phyloP scores from a whole-genome alignment of 2,329 filamentous ascomycete species.

The Stagonosporopsis tanaceti region DNA sequence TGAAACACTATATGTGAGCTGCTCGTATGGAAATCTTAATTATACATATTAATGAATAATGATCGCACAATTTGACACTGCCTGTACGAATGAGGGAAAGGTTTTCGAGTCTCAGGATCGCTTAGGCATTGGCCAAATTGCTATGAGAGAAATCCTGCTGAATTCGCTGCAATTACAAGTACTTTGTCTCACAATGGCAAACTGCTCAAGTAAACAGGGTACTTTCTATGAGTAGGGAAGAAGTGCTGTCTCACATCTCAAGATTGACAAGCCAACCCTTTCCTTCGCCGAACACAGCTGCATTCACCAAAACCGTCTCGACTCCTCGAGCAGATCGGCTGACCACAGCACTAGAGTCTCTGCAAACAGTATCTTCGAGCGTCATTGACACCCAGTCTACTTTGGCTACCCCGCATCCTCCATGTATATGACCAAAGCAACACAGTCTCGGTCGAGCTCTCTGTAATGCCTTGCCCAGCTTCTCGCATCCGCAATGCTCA shows the following conservation, averaged over 20 bases:
- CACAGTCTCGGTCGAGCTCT: conserved; percentile 60
- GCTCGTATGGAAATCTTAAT: too few species aligned
- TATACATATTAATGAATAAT: too few species aligned
- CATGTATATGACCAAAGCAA: conserved; percentile 69
- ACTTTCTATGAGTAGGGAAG: too few species aligned
- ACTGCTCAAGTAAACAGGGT: too few species aligned
- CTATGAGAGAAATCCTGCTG: too few species aligned
- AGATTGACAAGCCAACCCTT: not conserved
- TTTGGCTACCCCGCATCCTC: conserved; percentile 44
- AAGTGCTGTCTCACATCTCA: not conserved
- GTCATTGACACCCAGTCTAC: not conserved
- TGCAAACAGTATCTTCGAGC: not conserved
- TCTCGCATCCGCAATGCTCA: conserved; percentile 61
- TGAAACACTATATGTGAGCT: too few species aligned
- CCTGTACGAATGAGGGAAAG: too few species aligned
- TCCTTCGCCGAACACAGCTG: not conserved
- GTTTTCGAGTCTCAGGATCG: too few species aligned
- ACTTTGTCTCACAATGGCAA: too few species aligned
- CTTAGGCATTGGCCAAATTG: too few species aligned
- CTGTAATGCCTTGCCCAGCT: conserved; percentile 59
- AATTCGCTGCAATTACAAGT: too few species aligned
- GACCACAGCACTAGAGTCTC: not conserved
- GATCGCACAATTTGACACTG: too few species aligned
- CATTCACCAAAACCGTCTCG: conserved; percentile 1
- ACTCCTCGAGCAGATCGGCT: not conserved